Evolutionary conservation across 1,284 basidiomycete species (phyloP).

Genomic region (Rhodotorula glutinis): DNA sequence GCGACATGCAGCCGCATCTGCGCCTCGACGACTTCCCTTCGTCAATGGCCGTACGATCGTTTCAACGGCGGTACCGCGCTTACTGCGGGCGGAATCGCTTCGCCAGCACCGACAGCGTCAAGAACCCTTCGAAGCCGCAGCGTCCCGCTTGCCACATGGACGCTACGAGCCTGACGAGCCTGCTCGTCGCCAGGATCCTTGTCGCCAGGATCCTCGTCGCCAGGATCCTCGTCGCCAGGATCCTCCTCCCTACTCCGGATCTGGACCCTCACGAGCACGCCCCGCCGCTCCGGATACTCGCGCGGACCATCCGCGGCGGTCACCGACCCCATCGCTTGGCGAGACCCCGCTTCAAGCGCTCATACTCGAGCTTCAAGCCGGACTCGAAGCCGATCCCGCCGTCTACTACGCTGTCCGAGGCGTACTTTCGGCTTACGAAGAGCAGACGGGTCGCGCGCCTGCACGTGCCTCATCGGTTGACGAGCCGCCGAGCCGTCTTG

Average conservation of each 20-base stretch:
- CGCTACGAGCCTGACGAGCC: too few relatives aligned
- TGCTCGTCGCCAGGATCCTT: too few relatives aligned
- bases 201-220: too few relatives aligned
- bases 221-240: too few relatives aligned
- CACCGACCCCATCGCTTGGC: too few relatives aligned
- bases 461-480: too few relatives aligned
- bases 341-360: not conserved
- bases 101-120: not conserved
- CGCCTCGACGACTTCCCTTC: not conserved
- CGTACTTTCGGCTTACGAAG: conserved; percentile 14
- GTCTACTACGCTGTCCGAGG: conserved; percentile 25
- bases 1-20: too few relatives aligned
- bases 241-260: not conserved
- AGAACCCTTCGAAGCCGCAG: too few relatives aligned
- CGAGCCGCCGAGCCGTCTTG: not conserved
- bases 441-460: not conserved
- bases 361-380: conserved; percentile 6
- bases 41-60: conserved; percentile 13
- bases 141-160: too few relatives aligned
- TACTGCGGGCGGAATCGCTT: not conserved
- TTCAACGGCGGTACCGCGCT: not conserved
- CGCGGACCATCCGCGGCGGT: not conserved
- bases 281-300: not conserved
- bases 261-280: not conserved
- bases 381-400: conserved; percentile 6